phyloP scores from a whole-genome alignment of 805 yeast species.

The Tetrapisispora taiwanensis region DNA sequence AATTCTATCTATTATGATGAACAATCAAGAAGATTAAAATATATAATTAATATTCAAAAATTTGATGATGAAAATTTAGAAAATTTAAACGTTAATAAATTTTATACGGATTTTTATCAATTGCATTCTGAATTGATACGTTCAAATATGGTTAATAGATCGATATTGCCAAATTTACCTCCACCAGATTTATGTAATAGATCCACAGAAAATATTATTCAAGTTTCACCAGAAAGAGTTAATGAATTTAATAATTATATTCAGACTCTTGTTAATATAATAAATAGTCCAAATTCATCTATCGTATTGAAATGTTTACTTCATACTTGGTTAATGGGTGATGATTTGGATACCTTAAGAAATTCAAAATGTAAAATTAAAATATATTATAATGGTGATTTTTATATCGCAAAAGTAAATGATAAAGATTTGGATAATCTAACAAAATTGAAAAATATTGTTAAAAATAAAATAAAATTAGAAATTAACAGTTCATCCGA shows the following conservation, averaged over 20 bases:
- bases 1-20: conserved; percentile 8
- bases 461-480: conserved; percentile 3
- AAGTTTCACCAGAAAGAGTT: conserved; percentile 4
- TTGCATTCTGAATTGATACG: conserved; percentile 11
- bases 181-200: conserved; percentile 3
- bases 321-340: conserved; percentile 6
- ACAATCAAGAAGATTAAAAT: conserved; percentile 9
- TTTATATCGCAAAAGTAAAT: conserved; percentile 14
- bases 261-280: not conserved
- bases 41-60: conserved; percentile 10
- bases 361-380: conserved; percentile 11
- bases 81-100: conserved; percentile 6
- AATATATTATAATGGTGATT: conserved; percentile 14
- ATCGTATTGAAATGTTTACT: conserved; percentile 1
- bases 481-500: not conserved
- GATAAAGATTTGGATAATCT: conserved; percentile 8
- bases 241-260: conserved; percentile 8
- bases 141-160: not conserved
- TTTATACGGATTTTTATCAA: conserved; percentile 17
- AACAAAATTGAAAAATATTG: conserved; percentile 6
- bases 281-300: not conserved
- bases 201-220: not conserved
- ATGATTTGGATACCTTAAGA: not conserved
- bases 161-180: conserved; percentile 8
- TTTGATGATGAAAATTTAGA: conserved; percentile 6